Evolutionary conservation across 208 protist species (phyloP), one percentile per base, ranked within the genome.

Genomic region (Trypanosomatidae sp.): DNA sequence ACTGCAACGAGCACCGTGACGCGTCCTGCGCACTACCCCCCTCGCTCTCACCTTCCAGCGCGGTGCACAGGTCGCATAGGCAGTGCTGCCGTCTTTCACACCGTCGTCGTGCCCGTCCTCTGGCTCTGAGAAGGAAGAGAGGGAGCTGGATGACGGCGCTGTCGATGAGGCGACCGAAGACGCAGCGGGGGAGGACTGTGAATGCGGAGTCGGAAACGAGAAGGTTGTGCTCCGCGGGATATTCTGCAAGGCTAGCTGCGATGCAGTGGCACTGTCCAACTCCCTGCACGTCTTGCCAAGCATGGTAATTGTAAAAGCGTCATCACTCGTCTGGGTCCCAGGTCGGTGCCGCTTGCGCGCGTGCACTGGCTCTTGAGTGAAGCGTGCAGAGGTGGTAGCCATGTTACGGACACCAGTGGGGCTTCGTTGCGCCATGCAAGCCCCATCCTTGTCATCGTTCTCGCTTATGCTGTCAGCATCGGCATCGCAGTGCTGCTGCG

Each of bases 51-150:
- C 39, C 25, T 28, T 46, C 15, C 22, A 30, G 17, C 17, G 50
- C 49, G 49, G 66, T 13, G 17, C 33, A 12, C 46, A 17, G 13
- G 28, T 6, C 15, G 46, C 66, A 56, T 69, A 17, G 17, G 30
- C 17, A 59, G 25, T 28, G 13, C 44, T 13, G n/a, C 64, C 17
- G 12, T 46, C 28, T 6, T 36, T n/a, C 28, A 53, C 41, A 19
- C 28, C 44, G 28, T 53, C 28, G 28, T 69, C 49, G 66, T 59
- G 5, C 33, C 5, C 66, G 49, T 56, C 28, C 49, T 44, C 66
- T 15, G 64, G 64, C 33, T 69, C 66, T 39, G 66, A 69, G 8
- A 69, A 43, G 17, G 66, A 69, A 6, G 66, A 56, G 3, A 58
- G 46, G 28, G 33, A 59, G 13, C 25, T 43, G 17, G 30, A 58